phyloP scores from a whole-genome alignment of 2,329 filamentous ascomycete genomes.

The Exophiala calicioides region DNA sequence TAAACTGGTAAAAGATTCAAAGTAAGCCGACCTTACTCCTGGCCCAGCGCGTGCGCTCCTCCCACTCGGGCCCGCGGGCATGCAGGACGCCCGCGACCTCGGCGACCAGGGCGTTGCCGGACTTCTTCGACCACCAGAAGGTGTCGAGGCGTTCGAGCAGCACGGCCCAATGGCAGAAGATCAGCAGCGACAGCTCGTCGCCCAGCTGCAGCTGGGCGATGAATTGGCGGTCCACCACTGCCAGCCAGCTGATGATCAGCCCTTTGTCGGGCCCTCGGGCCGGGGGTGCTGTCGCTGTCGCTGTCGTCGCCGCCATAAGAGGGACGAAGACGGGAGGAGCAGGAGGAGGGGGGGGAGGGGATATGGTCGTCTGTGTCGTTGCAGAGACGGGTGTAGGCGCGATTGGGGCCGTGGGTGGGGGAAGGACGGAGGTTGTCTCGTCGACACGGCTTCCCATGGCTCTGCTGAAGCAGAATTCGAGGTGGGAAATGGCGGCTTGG shows the following conservation, averaged over 20 bases:
- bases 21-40: slow-evolving; percentile 6
- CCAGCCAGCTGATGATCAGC: slow-evolving; percentile 25
- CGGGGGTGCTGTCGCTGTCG: background rate
- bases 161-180: slow-evolving; percentile 41
- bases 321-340: background rate
- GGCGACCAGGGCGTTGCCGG: slow-evolving; percentile 27
- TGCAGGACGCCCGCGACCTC: slow-evolving; percentile 9
- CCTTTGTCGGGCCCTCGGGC: background rate
- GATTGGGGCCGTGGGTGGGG: no score
- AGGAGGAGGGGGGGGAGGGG: background rate
- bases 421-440: no score
- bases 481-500: slow-evolving; percentile 4
- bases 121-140: slow-evolving; percentile 40
- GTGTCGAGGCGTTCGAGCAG: slow-evolving; percentile 37
- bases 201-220: slow-evolving; percentile 35
- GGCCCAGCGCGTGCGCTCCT: slow-evolving; percentile 8
- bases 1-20: no score
- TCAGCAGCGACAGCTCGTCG: slow-evolving; percentile 36
- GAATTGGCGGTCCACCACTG: slow-evolving; percentile 40
- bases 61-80: slow-evolving; percentile 4
- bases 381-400: no score
- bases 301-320: background rate
- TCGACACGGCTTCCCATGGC: no score
- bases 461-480: slow-evolving; percentile 7
- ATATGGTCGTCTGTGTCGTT: no score